These are phyloP conservation scores for Seminavis robusta DNA, from an alignment of 108 stramenopile species.

Conservation along the genomic window DNA sequence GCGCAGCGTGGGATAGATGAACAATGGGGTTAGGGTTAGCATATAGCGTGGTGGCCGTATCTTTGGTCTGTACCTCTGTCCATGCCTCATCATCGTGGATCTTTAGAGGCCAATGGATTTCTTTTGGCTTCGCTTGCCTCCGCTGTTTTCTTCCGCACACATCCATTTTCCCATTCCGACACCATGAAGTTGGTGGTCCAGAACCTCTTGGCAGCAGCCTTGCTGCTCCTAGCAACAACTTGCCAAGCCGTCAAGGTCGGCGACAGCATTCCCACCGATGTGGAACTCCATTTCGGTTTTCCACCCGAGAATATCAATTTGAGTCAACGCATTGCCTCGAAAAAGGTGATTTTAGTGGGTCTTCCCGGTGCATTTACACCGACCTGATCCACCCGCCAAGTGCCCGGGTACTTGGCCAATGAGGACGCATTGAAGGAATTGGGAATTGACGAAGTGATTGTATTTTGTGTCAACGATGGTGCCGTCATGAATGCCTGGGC, in stretches of 20 bases:
- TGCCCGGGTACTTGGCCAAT: slow-evolving; percentile 64
- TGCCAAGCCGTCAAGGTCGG: slow-evolving; percentile 22
- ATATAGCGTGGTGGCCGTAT: no score
- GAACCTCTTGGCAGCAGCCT: no score
- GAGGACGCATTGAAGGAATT: slow-evolving; percentile 45
- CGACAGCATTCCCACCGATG: slow-evolving; percentile 22
- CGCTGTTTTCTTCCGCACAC: no score
- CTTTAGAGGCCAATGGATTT: no score
- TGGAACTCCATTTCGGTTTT: slow-evolving; percentile 34
- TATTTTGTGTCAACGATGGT: slow-evolving; percentile 67
- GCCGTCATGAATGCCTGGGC: slow-evolving; percentile 53
- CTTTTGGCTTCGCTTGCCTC: no score
- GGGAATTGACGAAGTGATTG: slow-evolving; percentile 59
- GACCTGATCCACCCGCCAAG: slow-evolving; percentile 70
- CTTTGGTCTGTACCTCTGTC: no score
- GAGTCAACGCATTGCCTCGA: slow-evolving; percentile 42
- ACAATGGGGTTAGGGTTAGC: no score
- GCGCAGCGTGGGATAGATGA: no score
- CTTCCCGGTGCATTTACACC: slow-evolving; percentile 72
- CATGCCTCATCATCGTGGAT: no score
- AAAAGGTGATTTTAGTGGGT: slow-evolving; percentile 58
- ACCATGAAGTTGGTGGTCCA: no score
- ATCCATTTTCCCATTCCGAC: no score
- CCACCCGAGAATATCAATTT: slow-evolving; percentile 42
- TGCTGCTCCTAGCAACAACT: background rate